These are phyloP conservation scores for Ochromonadaceae sp. DNA, from an alignment of 352 stramenopile species.

Conservation along the genomic window DNA sequence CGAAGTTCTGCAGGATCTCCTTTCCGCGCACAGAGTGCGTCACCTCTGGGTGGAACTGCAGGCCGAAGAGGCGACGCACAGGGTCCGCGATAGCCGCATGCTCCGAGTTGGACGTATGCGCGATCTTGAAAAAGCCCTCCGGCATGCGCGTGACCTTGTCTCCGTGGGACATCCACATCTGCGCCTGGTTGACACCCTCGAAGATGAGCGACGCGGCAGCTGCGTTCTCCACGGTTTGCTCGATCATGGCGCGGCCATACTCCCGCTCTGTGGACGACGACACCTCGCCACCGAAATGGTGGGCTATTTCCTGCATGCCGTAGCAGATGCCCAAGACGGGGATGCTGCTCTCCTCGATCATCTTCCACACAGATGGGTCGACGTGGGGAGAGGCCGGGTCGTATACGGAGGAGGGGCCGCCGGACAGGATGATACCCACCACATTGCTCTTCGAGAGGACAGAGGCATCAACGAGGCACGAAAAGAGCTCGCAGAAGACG, in stretches of 20 bases:
- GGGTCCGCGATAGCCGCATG: slow-evolving; percentile 86
- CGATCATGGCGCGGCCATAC: slow-evolving; percentile 90
- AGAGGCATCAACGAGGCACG: slow-evolving; percentile 77
- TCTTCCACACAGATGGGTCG: slow-evolving; percentile 75
- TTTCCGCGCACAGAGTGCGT: slow-evolving; percentile 88
- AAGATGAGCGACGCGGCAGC: slow-evolving; percentile 47
- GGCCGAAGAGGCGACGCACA: slow-evolving; percentile 79
- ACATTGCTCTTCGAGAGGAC: slow-evolving; percentile 72
- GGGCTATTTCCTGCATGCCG: slow-evolving; percentile 49
- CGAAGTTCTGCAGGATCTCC: slow-evolving; percentile 91
- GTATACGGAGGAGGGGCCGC: slow-evolving; percentile 61
- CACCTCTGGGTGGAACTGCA: slow-evolving; percentile 94
- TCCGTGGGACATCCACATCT: slow-evolving; percentile 99
- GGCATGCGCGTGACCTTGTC: slow-evolving; percentile 90
- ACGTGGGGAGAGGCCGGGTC: slow-evolving; percentile 87
- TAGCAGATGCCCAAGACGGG: slow-evolving; percentile 97
- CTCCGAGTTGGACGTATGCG: slow-evolving; percentile 65
- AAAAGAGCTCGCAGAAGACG: slow-evolving; percentile 98
- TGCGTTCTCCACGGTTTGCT: slow-evolving; percentile 26
- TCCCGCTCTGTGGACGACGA: slow-evolving; percentile 79
- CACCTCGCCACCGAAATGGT: slow-evolving; percentile 63
- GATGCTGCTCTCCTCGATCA: slow-evolving; percentile 84
- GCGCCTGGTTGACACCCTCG: slow-evolving; percentile 69
- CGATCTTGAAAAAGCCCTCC: slow-evolving; percentile 62
- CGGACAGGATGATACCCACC: slow-evolving; percentile 73